Percentiles rank a stretch among this genome's conserved stretches.
Conservation (phyloP, 441 rosid species). For the Populus hybrid region DNA sequence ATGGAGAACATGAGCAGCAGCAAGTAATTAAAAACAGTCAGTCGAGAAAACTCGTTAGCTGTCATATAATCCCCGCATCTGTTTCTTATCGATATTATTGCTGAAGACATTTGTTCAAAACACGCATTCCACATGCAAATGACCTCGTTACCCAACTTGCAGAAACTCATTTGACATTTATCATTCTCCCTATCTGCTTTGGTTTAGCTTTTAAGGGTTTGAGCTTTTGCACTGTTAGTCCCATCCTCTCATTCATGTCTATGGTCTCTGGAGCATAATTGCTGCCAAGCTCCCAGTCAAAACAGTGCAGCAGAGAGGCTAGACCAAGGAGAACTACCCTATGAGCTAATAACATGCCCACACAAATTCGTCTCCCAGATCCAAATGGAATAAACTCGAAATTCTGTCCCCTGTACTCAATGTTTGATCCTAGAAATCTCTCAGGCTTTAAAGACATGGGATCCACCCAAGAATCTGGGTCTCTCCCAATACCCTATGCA, state of each 20-base stretch:
- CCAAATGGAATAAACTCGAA: constrained; percentile 38
- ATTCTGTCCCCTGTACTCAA: constrained; percentile 29
- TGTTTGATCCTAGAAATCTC: constrained; percentile 26
- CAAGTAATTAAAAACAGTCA: neutral
- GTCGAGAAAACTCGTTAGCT: neutral
- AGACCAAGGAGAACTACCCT: constrained; percentile 18
- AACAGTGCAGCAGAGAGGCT: constrained; percentile 29
- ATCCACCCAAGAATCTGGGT: constrained; percentile 29
- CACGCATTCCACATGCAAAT: neutral
- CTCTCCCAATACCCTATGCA: constrained; percentile 32
- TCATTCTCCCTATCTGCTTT: neutral
- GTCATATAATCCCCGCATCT: neutral
- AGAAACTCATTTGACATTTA: neutral
- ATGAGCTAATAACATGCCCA: constrained; percentile 27
- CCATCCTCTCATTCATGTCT: constrained; percentile 20
- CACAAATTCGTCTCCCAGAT: constrained; percentile 32
- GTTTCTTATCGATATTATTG: neutral
- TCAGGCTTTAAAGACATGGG: constrained; percentile 30
- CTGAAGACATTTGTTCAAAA: neutral
- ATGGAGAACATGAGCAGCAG: neutral
- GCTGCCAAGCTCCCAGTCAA: constrained; percentile 27
- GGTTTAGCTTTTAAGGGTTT: constrained; percentile 21
- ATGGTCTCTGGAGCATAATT: constrained; percentile 10
- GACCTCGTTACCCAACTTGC: neutral
- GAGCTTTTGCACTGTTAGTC: constrained; percentile 23